These are phyloP conservation scores for Collybia nuda DNA, from an alignment of 768 basidiomycete species.

Conservation along the genomic window DNA sequence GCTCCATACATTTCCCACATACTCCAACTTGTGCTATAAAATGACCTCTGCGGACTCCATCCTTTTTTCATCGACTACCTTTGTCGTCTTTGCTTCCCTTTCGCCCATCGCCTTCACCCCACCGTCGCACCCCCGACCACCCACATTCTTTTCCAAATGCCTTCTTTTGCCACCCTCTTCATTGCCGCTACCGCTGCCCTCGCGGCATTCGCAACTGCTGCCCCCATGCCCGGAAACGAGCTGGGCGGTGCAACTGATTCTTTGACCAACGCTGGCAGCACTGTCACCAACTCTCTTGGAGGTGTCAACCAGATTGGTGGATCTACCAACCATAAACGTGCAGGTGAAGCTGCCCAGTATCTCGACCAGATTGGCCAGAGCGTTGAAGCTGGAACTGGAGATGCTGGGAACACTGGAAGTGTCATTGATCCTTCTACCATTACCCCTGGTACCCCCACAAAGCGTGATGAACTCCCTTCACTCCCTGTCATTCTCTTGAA, in stretches of 20 bases:
- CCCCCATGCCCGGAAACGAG: constrained; percentile 2
- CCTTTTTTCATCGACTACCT: too few species aligned
- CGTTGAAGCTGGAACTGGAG: neutral
- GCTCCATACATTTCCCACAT: too few species aligned
- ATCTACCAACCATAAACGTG: neutral
- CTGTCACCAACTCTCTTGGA: neutral
- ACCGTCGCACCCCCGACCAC: neutral
- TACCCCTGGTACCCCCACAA: neutral
- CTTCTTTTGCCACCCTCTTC: constrained; percentile 18
- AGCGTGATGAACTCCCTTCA: neutral
- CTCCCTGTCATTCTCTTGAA: constrained; percentile 5
- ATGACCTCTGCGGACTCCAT: too few species aligned
- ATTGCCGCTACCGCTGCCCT: constrained; percentile 15
- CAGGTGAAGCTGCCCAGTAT: neutral
- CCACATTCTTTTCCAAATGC: constrained; percentile 20
- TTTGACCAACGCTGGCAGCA: neutral
- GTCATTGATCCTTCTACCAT: neutral
- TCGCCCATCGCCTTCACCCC: neutral
- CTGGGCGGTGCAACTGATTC: neutral
- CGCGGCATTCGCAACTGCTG: constrained; percentile 15
- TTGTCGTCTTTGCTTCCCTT: too few species aligned
- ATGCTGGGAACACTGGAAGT: neutral
- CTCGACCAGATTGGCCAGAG: neutral
- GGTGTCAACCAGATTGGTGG: neutral
- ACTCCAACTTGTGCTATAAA: too few species aligned